Evolutionary conservation across 164 flowering plant species (phyloP).

Genomic region (Houttuynia cordata): DNA sequence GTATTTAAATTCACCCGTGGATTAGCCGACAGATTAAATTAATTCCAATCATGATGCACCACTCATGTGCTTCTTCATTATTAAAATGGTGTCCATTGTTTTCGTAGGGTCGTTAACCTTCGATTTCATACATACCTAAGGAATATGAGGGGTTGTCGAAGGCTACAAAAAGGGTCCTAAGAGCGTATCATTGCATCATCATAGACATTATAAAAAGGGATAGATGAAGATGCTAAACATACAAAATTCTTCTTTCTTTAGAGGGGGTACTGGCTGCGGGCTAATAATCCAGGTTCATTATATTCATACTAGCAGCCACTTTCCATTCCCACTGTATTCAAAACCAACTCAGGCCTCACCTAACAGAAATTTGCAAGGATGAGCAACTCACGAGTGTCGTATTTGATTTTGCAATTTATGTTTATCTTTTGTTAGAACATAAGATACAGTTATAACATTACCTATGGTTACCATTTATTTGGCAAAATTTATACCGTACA

Average conservation of each 20-base stretch:
- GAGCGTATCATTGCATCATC: slow-evolving; percentile 7
- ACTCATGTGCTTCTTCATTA: slow-evolving; percentile 9
- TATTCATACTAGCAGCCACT: no score
- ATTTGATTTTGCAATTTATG: no score
- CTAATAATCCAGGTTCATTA: neutral
- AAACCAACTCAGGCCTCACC: no score
- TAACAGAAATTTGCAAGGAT: no score
- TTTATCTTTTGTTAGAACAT: no score
- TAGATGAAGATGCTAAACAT: neutral
- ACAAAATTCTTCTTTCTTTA: no score
- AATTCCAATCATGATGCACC: slow-evolving; percentile 1
- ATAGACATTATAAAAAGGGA: slow-evolving; percentile 3
- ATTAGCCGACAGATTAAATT: slow-evolving; percentile 3
- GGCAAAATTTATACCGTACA: no score
- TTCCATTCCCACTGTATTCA: no score
- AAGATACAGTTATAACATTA: no score
- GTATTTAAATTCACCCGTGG: neutral
- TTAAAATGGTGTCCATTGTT: slow-evolving; percentile 1
- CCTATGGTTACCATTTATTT: no score
- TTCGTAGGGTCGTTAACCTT: slow-evolving; percentile 2
- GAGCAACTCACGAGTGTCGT: no score
- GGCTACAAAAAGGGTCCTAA: slow-evolving; percentile 5
- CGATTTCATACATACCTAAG: slow-evolving; percentile 6
- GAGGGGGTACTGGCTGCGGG: neutral
- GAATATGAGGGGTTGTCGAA: slow-evolving; percentile 6